phyloP scores from a whole-genome alignment of 1,284 basidiomycete species.

The Coniophora puteana region DNA sequence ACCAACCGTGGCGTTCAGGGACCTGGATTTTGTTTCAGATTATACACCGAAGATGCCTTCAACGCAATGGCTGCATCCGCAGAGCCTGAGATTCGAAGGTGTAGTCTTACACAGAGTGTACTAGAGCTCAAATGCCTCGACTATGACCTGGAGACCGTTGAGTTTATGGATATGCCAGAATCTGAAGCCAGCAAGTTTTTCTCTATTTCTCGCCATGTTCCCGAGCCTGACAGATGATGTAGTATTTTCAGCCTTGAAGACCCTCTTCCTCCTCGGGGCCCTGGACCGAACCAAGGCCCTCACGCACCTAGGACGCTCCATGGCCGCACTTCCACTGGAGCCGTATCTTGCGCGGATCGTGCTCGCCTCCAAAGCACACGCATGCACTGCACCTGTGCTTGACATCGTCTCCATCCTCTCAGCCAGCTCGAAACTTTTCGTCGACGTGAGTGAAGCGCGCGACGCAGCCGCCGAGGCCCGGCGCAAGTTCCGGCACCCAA shows the following conservation, averaged over 20 bases:
- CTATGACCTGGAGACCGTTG: conserved; percentile 73
- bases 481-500: conserved; percentile 75
- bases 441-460: conserved; percentile 67
- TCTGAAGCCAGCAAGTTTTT: conserved; percentile 56
- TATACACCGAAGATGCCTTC: conserved; percentile 84
- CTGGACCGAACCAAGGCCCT: conserved; percentile 61
- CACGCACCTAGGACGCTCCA: conserved; percentile 69
- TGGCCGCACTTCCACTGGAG: conserved; percentile 85
- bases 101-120: conserved; percentile 78
- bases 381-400: conserved; percentile 72
- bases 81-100: conserved; percentile 87
- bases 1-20: conserved; percentile 39
- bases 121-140: conserved; percentile 83
- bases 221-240: conserved; percentile 7
- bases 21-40: conserved; percentile 79
- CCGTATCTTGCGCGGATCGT: conserved; percentile 78
- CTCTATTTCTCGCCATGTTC: background rate
- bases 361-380: conserved; percentile 66
- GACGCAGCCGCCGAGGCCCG: conserved; percentile 69
- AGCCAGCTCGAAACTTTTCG: conserved; percentile 71
- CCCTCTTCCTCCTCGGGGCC: conserved; percentile 74
- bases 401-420: conserved; percentile 80
- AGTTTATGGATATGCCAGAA: conserved; percentile 85
- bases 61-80: conserved; percentile 60
- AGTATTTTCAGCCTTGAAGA: conserved; percentile 73